These are phyloP conservation scores for Tulasnella sp. DNA, from an alignment of 768 basidiomycete genomes.

Conservation along the genomic window DNA sequence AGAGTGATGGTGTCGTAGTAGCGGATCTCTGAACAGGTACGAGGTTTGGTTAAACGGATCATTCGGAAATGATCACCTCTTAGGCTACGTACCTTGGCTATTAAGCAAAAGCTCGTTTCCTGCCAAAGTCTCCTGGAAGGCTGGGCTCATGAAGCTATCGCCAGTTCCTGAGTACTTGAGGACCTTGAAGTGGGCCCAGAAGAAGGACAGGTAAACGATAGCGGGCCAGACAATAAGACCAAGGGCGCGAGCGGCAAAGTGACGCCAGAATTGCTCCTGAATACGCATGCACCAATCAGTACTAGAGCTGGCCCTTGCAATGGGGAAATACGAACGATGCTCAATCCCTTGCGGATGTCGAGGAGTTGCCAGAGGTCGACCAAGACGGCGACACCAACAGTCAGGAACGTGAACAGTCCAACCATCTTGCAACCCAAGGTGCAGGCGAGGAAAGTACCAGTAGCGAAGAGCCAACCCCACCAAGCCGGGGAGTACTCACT, in stretches of 20 bases:
- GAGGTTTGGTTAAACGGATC: conserved; percentile 17
- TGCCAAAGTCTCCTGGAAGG: conserved; percentile 91
- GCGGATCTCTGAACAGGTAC: conserved; percentile 64
- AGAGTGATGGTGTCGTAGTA: conserved; percentile 88
- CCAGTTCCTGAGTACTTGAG: conserved; percentile 87
- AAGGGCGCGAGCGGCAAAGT: conserved; percentile 79
- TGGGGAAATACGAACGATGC: conserved; percentile 54
- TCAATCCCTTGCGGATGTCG: conserved; percentile 73
- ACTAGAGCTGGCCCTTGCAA: conserved; percentile 1
- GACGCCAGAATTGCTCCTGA: conserved; percentile 83
- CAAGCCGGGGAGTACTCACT: conserved; percentile 86
- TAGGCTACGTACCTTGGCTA: conserved; percentile 64
- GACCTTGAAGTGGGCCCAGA: conserved; percentile 90
- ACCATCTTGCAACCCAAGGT: conserved; percentile 98
- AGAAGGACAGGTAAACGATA: conserved; percentile 87
- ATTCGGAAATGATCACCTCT: conserved; percentile 30
- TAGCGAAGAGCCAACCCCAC: conserved; percentile 92
- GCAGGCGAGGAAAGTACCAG: conserved; percentile 91
- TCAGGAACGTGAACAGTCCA: conserved; percentile 82
- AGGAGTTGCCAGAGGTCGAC: conserved; percentile 94
- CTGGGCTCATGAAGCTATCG: conserved; percentile 95
- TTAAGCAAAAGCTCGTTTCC: conserved; percentile 91
- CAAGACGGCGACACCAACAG: conserved; percentile 85
- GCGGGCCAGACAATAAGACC: conserved; percentile 88
- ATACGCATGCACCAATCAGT: not conserved